Evolutionary conservation across 2,329 filamentous ascomycete species (phyloP).

Genomic region (Aspergillus hortae): DNA sequence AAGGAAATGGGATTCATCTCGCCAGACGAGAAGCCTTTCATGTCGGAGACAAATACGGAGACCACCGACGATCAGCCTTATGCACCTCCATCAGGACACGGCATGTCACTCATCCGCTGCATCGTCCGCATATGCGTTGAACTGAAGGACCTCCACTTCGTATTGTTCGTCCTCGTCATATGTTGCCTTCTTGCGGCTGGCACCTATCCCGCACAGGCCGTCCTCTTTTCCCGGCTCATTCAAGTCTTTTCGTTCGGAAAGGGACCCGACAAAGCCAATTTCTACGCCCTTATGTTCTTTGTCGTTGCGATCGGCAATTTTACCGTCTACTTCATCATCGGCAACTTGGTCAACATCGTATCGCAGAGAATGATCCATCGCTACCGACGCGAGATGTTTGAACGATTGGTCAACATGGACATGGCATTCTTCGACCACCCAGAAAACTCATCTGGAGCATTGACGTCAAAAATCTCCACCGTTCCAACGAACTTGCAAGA

Average conservation of each 20-base stretch:
- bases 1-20: background rate
- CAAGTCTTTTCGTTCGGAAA: constrained; percentile 13
- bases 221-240: constrained; percentile 27
- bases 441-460: constrained; percentile 23
- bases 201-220: constrained; percentile 42
- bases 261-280: background rate
- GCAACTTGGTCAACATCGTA: constrained; percentile 2
- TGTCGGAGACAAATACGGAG: background rate
- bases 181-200: constrained; percentile 7
- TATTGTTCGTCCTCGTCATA: background rate
- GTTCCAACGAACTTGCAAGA: constrained; percentile 40
- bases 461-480: constrained; percentile 24
- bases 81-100: background rate
- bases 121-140: background rate
- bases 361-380: background rate
- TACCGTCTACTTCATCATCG: constrained; percentile 1
- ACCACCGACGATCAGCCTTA: background rate
- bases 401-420: constrained; percentile 20
- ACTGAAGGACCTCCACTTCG: background rate
- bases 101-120: background rate
- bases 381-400: constrained; percentile 22
- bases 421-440: constrained; percentile 27
- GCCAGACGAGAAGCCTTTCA: background rate
- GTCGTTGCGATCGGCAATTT: constrained; percentile 3
- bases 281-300: constrained; percentile 9